Evolutionary conservation across 805 yeast species (phyloP).

Genomic region (Cyberlindnera mississippiensis): DNA sequence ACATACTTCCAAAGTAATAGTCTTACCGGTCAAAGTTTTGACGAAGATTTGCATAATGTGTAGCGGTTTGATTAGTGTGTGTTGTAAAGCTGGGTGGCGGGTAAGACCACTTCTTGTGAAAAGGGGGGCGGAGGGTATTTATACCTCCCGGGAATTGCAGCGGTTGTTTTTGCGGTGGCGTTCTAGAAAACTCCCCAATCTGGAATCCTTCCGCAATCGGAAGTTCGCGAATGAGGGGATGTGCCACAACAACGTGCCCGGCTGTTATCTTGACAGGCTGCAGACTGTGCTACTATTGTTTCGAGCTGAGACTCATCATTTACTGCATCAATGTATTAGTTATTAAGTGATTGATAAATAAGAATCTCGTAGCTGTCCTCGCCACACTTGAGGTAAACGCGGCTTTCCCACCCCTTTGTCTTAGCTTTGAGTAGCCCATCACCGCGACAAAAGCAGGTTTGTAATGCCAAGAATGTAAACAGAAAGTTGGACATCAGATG

Average conservation of each 20-base stretch:
- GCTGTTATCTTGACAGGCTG: neutral
- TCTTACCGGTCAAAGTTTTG: conserved; percentile 86
- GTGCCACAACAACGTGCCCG: neutral
- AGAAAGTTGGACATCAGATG: neutral
- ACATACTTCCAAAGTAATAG: conserved; percentile 68
- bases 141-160: conserved; percentile 9
- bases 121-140: conserved; percentile 13
- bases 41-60: conserved; percentile 80
- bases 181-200: conserved; percentile 1
- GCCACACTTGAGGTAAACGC: no score
- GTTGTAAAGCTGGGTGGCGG: conserved; percentile 4
- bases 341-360: neutral
- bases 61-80: conserved; percentile 9
- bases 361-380: no score
- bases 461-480: neutral
- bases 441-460: no score
- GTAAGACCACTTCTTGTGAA: neutral
- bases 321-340: no score
- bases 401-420: no score
- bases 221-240: conserved; percentile 1
- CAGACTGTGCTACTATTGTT: neutral
- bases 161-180: conserved; percentile 8
- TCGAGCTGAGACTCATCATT: no score
- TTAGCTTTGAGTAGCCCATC: no score
- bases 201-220: neutral